A percentile compares a stretch with the other conserved stretches of the same genome.
Evolutionary conservation across 2,329 filamentous ascomycete genomes (phyloP).

Genomic region (Trichoderma guizhouense): DNA sequence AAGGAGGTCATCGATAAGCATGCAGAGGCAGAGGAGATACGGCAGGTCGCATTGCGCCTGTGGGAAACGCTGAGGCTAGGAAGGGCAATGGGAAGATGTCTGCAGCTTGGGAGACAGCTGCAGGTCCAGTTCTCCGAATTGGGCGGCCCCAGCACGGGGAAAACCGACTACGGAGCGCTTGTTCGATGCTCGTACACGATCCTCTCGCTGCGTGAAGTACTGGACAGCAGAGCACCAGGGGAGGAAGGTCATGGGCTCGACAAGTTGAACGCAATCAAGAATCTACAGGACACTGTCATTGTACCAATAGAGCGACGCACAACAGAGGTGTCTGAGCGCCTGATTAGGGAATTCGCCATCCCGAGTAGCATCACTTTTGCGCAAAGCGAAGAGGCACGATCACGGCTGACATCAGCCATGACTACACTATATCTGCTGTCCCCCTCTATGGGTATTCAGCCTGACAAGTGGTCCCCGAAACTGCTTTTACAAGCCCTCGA

Average conservation of each 20-base stretch:
- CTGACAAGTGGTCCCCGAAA: slow-evolving; percentile 60
- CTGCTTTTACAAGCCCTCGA: slow-evolving; percentile 75
- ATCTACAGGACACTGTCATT: slow-evolving; percentile 66
- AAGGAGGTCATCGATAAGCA: slow-evolving; percentile 83
- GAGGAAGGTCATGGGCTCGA: slow-evolving; percentile 77
- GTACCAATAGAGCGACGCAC: slow-evolving; percentile 70
- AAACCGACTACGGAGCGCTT: slow-evolving; percentile 73
- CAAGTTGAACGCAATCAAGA: slow-evolving; percentile 67
- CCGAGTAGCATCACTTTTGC: slow-evolving; percentile 54
- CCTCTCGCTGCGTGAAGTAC: slow-evolving; percentile 69
- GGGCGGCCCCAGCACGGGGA: slow-evolving; percentile 43
- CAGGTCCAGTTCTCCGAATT: slow-evolving; percentile 78
- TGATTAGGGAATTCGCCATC: slow-evolving; percentile 80
- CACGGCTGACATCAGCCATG: slow-evolving; percentile 69
- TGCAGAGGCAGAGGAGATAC: slow-evolving; percentile 79
- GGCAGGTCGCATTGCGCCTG: slow-evolving; percentile 70
- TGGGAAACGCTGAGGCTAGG: slow-evolving; percentile 77
- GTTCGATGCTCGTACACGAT: slow-evolving; percentile 80
- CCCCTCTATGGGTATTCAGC: slow-evolving; percentile 53
- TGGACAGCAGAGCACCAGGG: slow-evolving; percentile 63
- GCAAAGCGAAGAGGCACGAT: slow-evolving; percentile 70
- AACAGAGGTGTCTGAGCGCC: slow-evolving; percentile 70
- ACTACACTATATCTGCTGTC: slow-evolving; percentile 79
- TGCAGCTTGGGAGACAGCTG: slow-evolving; percentile 80
- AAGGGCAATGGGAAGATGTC: slow-evolving; percentile 70